These are phyloP conservation scores for Leccinum incarnatum DNA, from an alignment of 768 basidiomycete species.

Conservation along the genomic window DNA sequence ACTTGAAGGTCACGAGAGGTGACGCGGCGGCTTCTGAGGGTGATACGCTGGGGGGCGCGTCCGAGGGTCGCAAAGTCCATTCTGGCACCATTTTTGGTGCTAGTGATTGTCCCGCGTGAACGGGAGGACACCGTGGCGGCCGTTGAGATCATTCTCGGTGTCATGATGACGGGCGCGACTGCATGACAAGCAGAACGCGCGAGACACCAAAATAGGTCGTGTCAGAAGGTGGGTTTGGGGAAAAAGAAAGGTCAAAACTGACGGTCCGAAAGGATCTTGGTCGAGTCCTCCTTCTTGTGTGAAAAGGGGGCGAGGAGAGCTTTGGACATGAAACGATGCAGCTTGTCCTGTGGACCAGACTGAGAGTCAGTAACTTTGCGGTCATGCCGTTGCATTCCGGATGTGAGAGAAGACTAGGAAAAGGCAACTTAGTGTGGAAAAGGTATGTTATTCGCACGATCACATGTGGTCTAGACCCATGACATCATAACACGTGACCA, in stretches of 20 bases:
- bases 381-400: constrained; percentile 23
- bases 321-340: constrained; percentile 60
- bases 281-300: constrained; percentile 59
- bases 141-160: constrained; percentile 74
- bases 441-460: constrained; percentile 10
- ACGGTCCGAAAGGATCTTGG: constrained; percentile 75
- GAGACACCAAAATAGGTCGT: neutral
- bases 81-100: constrained; percentile 32
- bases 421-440: neutral
- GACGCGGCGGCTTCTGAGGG: constrained; percentile 60
- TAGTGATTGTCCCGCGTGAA: constrained; percentile 34
- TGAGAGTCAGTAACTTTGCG: constrained; percentile 2
- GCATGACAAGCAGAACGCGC: constrained; percentile 22
- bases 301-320: constrained; percentile 68
- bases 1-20: constrained; percentile 85
- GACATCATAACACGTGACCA: constrained; percentile 35
- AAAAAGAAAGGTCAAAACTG: constrained; percentile 26
- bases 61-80: constrained; percentile 78
- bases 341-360: constrained; percentile 36
- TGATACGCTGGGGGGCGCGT: constrained; percentile 70
- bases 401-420: constrained; percentile 1
- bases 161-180: constrained; percentile 90
- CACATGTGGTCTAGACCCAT: constrained; percentile 26
- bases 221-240: neutral
- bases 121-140: constrained; percentile 66